phyloP scores from a whole-genome alignment of 768 basidiomycete species.

The Dioszegia crocea region DNA sequence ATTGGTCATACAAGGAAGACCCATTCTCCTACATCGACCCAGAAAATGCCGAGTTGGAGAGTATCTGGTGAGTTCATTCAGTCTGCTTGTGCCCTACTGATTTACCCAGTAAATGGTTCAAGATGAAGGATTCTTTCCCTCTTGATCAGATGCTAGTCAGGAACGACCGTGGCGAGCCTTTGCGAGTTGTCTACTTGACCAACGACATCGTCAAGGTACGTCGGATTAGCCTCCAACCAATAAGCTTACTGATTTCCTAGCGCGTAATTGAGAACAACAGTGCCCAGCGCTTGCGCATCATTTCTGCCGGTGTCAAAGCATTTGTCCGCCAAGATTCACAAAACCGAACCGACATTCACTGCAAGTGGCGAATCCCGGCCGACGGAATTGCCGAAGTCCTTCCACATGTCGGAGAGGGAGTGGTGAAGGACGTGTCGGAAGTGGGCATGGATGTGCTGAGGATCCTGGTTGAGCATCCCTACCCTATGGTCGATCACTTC shows the following conservation, averaged over 20 bases:
- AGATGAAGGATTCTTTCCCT: constrained; percentile 69
- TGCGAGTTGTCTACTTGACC: constrained; percentile 78
- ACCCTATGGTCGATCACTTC: constrained; percentile 68
- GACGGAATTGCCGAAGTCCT: constrained; percentile 80
- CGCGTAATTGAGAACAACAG: constrained; percentile 74
- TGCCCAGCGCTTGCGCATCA: constrained; percentile 75
- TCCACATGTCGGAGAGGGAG: constrained; percentile 67
- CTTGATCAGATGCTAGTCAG: constrained; percentile 74
- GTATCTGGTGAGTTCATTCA: constrained; percentile 63
- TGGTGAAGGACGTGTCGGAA: constrained; percentile 60
- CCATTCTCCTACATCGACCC: constrained; percentile 77
- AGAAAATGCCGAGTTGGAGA: constrained; percentile 64
- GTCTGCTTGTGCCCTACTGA: not conserved
- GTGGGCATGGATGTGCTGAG: constrained; percentile 60
- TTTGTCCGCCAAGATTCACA: constrained; percentile 81
- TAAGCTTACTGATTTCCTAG: constrained; percentile 18
- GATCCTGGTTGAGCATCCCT: constrained; percentile 70
- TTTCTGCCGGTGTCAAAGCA: constrained; percentile 89
- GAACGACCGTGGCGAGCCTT: constrained; percentile 58
- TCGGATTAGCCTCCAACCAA: not conserved
- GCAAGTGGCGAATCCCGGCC: constrained; percentile 60
- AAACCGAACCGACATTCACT: constrained; percentile 45
- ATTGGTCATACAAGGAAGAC: constrained; percentile 72
- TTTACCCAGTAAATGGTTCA: constrained; percentile 62
- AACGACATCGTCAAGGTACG: constrained; percentile 71